Evolutionary conservation across 2,329 filamentous ascomycete genomes (phyloP), one percentile per base, ranked within the genome.

Genomic region (Chrysoporthe austroafricana): DNA sequence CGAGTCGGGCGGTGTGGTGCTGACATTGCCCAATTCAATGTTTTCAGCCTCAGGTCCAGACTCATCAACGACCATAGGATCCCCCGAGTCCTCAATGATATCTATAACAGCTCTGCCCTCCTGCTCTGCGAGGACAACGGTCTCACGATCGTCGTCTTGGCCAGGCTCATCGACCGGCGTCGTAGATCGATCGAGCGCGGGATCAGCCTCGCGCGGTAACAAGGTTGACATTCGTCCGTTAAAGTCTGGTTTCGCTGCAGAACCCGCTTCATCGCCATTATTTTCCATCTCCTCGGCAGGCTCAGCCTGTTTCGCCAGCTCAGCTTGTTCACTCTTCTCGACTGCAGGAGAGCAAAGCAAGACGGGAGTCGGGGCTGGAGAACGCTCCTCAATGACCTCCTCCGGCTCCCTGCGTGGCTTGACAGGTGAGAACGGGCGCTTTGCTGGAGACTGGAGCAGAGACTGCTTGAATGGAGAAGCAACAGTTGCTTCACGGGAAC

Each of bases 381-480:
- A 68, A 1, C 54, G 39, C 7, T 66, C 66, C n/a, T 71, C 71
- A 36, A 73, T 58, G 2, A 71, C 63, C 1, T 73, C 73, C 56
- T 77, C 74, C 0, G 73, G 16, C 78, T 75, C 9, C 77, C 77
- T 76, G 68, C 80, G 68, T 0, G 74, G 70, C 71, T 81, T 82
- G 3, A 74, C 66, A 0, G 79, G 77, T 0, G 79, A 80, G 14
- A 74, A 72, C 3, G 73, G 70, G 7, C 73, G 73, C 64, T 77
- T 77, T 2, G 74, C 72, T 7, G 77, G 77, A 0, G 86, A 87
- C 59, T 83, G 81, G 5, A 87, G 76, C 60, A 85, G 76, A 0
- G 84, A 83, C 3, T 77, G 73, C 74, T 85, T 86, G 66, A 82
- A 78, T 0, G 80, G 79, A 14, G 81, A 81, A 32, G 77, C 72